Evolutionary conservation across 768 basidiomycete genomes (phyloP), one percentile per base, ranked within the genome.

Genomic region (Boletus vinaceobasis): DNA sequence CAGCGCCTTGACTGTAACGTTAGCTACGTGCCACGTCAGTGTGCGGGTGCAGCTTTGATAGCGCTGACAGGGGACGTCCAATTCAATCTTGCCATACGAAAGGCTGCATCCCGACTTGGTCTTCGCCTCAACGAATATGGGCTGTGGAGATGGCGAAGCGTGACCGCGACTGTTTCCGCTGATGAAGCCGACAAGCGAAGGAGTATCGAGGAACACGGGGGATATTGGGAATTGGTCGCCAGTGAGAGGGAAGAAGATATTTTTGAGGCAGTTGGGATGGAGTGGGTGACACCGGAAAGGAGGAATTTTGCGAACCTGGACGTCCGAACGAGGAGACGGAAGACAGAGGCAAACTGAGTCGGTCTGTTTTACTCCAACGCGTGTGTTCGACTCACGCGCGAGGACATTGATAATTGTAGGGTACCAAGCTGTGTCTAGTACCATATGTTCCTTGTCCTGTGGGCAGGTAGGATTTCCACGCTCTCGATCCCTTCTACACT

Each of bases 401-500:
- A 35, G 14, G 45, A 33, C n/a, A n/a, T n/a, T n/a, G n/a, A n/a
- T 65, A 56, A 53, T 60, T 29, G 43, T 56, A 59, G 57, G 53
- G 57, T 53, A 43, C 15, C 29, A 31, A 52, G 21, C 9, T 10
- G 38, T 44, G 43, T 47, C 75, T 74, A 93, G 73, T 93, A 93
- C 91, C 91, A 93, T 29, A 88, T 87, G 60, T 89, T 88, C 69
- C 91, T 78, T 23, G 87, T 93, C 48, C 86, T 80, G 65, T 93
- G 91, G 31, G 83, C 80, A 17, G 91, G 90, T 7, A 85, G 73
- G 57, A 88, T 75, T 52, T 79, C 74, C 15, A 70, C 73, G 10
- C 79, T 82, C 54, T 80, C 70, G 13, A 88, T 75, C 0, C 82
- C 87, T 32, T 84, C 79, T 5, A 90, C 74, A 58, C 65, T 74